Conservation (phyloP, 768 basidiomycete species). For the Phanerochaete carnosa region DNA sequence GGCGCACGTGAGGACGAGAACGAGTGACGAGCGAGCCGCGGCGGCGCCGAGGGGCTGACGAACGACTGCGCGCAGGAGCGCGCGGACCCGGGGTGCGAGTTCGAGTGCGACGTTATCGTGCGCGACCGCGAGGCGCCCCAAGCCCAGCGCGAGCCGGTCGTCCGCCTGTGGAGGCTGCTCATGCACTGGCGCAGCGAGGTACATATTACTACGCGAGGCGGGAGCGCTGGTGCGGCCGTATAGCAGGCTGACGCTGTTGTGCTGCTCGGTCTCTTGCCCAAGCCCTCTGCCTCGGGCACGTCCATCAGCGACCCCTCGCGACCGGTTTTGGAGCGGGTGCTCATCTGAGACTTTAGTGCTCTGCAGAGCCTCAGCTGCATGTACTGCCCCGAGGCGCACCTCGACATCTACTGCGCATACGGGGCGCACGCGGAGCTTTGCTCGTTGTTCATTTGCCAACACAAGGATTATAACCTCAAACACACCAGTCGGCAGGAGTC, state of each 20-base stretch:
- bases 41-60: conserved; percentile 59
- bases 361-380: conserved; percentile 49
- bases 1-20: conserved; percentile 35
- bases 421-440: conserved; percentile 29
- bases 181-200: conserved; percentile 42
- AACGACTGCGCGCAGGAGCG: conserved; percentile 64
- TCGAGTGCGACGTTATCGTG: conserved; percentile 25
- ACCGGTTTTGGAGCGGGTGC: too few relatives aligned
- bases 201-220: conserved; percentile 45
- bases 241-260: conserved; percentile 59
- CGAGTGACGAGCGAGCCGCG: conserved; percentile 60
- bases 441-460: conserved; percentile 34
- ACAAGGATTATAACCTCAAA: too few relatives aligned
- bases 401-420: conserved; percentile 47
- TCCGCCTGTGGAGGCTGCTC: conserved; percentile 30
- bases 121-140: conserved; percentile 37
- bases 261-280: conserved; percentile 55
- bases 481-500: too few relatives aligned
- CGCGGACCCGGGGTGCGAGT: conserved; percentile 35
- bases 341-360: conserved; percentile 53
- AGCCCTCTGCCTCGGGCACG: conserved; percentile 46
- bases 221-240: conserved; percentile 47
- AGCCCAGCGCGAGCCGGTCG: conserved; percentile 38
- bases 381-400: conserved; percentile 42
- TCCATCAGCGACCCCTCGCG: conserved; percentile 30